Base-by-base conservation (phyloP, 1,139 yeast species). In the Groenewaldozyma sp. region DNA sequence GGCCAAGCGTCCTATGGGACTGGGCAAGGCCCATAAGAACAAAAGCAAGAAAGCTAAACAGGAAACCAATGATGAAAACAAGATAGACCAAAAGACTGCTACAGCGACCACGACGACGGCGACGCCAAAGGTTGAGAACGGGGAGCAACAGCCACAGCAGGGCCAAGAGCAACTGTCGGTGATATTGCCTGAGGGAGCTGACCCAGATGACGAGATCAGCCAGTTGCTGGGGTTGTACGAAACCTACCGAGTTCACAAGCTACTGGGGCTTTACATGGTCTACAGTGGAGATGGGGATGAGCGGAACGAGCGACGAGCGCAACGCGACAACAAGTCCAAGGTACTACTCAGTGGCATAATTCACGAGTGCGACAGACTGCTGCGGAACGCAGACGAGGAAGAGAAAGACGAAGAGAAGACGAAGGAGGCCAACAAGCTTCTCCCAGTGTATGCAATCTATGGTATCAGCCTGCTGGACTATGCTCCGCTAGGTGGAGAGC, bases 281-380 rank as follows among this genome's bases (percentile, higher is more conserved):
- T 7, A 9, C 16, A 6, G n/a, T n/a, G 34, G 21, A 7, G 7
- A 14, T 48, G 42, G 47, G 18, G 38, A 7, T 22, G 26, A 74
- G 72, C 48, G 86, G 73, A 56, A 64, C 71, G 38, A 42, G 46
- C 10, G 11, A 7, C 26, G 11, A 22, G 7, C 11, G 11, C 26
- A 22, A 11, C 26, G 11, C 11, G 26, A 22, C 11, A 11, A 7
- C 26, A 22, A 22, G 5, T 35, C 36, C 20, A 35, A 39, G 28
- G 35, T 52, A 18, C 42, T 86, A 31, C 64, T 87, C 39, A 82
- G 87, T 53, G 97, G 96, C 22, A 72, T 91, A 3, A 74, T 91
- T 17, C 95, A 91, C 54, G 97, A 91, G 59, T 82, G 95, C 62
- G 96, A 88, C 54, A 65, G 94, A 35, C 58, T 86, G 31, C 67